phyloP scores from a whole-genome alignment of 768 basidiomycete species.

The Daedaleopsis sinensis region DNA sequence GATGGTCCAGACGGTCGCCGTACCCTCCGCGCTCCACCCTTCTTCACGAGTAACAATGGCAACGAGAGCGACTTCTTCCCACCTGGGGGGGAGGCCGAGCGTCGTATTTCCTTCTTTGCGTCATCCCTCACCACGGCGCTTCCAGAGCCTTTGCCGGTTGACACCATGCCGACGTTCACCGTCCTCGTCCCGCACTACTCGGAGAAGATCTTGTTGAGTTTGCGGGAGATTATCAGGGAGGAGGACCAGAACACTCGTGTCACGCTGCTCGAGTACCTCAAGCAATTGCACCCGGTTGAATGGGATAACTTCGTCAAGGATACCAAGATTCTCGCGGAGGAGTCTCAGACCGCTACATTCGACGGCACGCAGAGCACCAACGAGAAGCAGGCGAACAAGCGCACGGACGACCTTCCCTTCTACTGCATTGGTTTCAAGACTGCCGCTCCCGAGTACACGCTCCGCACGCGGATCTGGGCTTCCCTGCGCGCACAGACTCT shows the following conservation, averaged over 20 bases:
- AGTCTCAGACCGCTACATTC: slow-evolving; percentile 50
- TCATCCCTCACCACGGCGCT: slow-evolving; percentile 95
- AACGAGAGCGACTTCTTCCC: slow-evolving; percentile 91
- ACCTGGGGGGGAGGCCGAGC: slow-evolving; percentile 90
- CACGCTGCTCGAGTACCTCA: slow-evolving; percentile 95
- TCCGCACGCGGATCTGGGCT: slow-evolving; percentile 99
- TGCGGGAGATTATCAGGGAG: slow-evolving; percentile 97
- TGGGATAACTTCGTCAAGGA: slow-evolving; percentile 99
- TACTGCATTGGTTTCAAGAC: slow-evolving; percentile 99
- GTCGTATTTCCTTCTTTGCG: slow-evolving; percentile 98
- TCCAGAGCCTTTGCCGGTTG: slow-evolving; percentile 93
- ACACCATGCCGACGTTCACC: slow-evolving; percentile 99
- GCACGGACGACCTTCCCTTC: slow-evolving; percentile 94
- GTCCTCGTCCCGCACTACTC: slow-evolving; percentile 99
- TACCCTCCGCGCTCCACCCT: slow-evolving; percentile 93
- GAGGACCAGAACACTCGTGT: slow-evolving; percentile 97
- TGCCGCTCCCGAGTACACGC: slow-evolving; percentile 96
- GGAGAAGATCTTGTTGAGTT: slow-evolving; percentile 95
- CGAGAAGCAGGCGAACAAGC: slow-evolving; percentile 67
- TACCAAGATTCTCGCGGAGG: slow-evolving; percentile 97
- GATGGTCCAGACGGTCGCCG: slow-evolving; percentile 88
- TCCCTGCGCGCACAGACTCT: slow-evolving; percentile 97
- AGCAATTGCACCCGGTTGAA: slow-evolving; percentile 96
- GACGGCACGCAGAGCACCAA: slow-evolving; percentile 60
- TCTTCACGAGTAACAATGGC: slow-evolving; percentile 92